These are phyloP conservation scores for Pyronema domesticum DNA, from an alignment of 495 filamentous ascomycete genomes.

Conservation along the genomic window DNA sequence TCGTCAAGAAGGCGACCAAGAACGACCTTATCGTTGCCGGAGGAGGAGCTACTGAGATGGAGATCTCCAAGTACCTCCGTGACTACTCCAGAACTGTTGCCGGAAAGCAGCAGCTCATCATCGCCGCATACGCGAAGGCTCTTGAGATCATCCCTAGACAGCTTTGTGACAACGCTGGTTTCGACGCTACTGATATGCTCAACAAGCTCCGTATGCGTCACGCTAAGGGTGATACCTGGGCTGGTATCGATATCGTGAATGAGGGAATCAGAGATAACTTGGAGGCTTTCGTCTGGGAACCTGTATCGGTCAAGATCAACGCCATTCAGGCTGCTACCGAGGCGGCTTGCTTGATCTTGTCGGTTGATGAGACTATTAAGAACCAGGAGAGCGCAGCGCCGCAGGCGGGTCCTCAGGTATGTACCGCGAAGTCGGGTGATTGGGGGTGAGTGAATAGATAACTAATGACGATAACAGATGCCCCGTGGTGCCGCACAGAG, in stretches of 20 bases:
- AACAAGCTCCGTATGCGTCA: constrained; percentile 91
- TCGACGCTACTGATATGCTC: constrained; percentile 93
- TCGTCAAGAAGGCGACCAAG: constrained; percentile 90
- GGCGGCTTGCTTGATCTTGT: constrained; percentile 83
- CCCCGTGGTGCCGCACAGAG: constrained; percentile 87
- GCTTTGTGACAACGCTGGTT: constrained; percentile 94
- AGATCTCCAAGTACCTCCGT: constrained; percentile 73
- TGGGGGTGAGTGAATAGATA: not conserved
- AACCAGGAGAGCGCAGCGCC: constrained; percentile 80
- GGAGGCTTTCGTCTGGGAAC: constrained; percentile 91
- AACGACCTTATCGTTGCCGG: constrained; percentile 89
- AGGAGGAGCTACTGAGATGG: constrained; percentile 92
- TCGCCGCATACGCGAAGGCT: constrained; percentile 94
- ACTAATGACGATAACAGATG: constrained; percentile 32
- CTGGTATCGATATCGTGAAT: constrained; percentile 82
- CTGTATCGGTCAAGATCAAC: constrained; percentile 87
- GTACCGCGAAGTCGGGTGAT: not conserved
- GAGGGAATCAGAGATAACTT: constrained; percentile 89
- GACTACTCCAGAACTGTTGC: constrained; percentile 82
- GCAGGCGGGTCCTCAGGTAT: constrained; percentile 40
- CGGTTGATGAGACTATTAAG: constrained; percentile 93
- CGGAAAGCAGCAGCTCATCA: constrained; percentile 89
- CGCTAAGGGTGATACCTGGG: constrained; percentile 75
- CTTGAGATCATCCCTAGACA: constrained; percentile 93
- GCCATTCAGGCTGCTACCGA: constrained; percentile 92